These are phyloP conservation scores for Trapa incisa DNA, from an alignment of 345 rosid species.

Conservation along the genomic window DNA sequence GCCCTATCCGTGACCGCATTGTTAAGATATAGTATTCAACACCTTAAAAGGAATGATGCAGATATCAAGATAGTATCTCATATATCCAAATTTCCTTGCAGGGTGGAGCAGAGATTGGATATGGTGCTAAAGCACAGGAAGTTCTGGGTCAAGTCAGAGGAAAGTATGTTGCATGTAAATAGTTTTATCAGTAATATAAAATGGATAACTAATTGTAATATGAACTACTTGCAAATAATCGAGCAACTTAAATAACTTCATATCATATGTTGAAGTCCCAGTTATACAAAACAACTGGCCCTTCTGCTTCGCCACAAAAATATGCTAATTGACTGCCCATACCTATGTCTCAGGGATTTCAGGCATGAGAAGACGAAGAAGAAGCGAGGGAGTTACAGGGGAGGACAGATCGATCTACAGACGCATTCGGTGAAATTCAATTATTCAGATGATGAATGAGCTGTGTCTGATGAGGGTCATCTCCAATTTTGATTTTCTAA, in stretches of 20 bases:
- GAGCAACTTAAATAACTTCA: too few relatives aligned
- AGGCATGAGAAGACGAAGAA: constrained; percentile 97
- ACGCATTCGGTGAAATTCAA: constrained; percentile 80
- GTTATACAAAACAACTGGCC: background rate
- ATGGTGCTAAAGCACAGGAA: constrained; percentile 94
- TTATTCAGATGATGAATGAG: constrained; percentile 65
- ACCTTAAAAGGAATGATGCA: too few relatives aligned
- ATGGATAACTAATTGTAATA: background rate
- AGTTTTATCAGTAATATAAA: background rate
- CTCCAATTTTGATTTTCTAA: background rate
- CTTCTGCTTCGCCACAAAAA: background rate
- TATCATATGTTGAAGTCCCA: background rate
- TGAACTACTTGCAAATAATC: too few relatives aligned
- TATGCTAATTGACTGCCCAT: background rate
- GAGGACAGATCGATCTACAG: constrained; percentile 74
- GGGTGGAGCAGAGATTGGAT: constrained; percentile 78
- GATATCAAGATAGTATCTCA: background rate
- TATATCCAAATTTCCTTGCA: constrained; percentile 10
- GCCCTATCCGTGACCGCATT: background rate
- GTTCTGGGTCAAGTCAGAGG: constrained; percentile 93
- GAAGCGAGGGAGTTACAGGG: constrained; percentile 91
- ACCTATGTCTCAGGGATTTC: constrained; percentile 43
- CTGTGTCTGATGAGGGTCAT: background rate
- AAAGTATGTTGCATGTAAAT: constrained; percentile 34
- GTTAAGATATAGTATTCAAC: background rate